These are phyloP conservation scores for Epichloe scottii DNA, from an alignment of 2,329 filamentous ascomycete genomes.

Conservation along the genomic window DNA sequence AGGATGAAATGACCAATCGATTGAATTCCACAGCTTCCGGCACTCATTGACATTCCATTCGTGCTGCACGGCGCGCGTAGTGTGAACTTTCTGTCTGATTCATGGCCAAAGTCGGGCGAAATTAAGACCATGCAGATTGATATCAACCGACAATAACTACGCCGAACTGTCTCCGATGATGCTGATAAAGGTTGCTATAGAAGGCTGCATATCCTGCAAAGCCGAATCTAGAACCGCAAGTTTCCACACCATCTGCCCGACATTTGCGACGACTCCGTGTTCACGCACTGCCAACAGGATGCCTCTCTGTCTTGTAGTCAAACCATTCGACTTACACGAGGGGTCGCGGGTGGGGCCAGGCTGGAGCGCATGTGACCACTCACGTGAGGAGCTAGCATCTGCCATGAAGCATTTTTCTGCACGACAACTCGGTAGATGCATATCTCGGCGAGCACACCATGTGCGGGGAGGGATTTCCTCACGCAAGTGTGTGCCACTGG, in stretches of 20 bases:
- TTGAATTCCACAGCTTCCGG: not conserved
- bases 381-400: not conserved
- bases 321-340: conserved; percentile 6
- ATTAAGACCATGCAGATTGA: conserved; percentile 1
- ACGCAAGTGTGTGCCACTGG: no score
- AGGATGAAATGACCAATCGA: not conserved
- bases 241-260: not conserved
- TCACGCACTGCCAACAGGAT: not conserved
- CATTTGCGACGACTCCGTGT: conserved; percentile 2
- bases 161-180: not conserved
- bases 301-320: conserved; percentile 2
- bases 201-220: not conserved
- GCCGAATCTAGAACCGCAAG: not conserved
- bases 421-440: not conserved
- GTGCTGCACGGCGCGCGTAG: not conserved
- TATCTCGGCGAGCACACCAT: not conserved
- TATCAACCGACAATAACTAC: not conserved
- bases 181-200: not conserved
- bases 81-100: not conserved
- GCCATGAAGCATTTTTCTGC: not conserved
- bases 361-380: not conserved
- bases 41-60: not conserved
- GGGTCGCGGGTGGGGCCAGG: conserved; percentile 1
- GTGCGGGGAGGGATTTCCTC: no score
- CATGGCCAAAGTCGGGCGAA: not conserved